phyloP scores from a whole-genome alignment of 2,329 filamentous ascomycete species.

The Epicoccum nigrum region DNA sequence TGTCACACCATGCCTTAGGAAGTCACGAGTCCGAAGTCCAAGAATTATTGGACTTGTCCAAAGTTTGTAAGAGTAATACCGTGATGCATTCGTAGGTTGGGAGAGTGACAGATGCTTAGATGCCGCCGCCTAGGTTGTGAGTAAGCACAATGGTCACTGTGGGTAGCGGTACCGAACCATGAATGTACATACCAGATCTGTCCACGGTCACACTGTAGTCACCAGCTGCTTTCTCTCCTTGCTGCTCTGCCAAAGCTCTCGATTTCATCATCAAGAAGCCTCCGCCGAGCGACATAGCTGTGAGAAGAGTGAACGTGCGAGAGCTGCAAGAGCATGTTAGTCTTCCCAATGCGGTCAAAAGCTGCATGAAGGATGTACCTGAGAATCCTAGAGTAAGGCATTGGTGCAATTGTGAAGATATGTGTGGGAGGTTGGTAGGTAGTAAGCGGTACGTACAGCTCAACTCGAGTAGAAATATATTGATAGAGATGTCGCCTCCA shows the following conservation, averaged over 20 bases:
- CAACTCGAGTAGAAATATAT: constrained; percentile 1
- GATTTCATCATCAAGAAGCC: constrained; percentile 44
- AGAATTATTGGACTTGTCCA: too few relatives aligned
- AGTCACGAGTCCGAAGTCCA: neutral
- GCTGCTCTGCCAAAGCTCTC: constrained; percentile 34
- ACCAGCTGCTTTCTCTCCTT: constrained; percentile 34
- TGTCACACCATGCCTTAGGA: neutral
- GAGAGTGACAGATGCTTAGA: neutral
- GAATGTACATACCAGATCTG: constrained; percentile 36
- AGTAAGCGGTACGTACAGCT: neutral
- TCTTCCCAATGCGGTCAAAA: constrained; percentile 11
- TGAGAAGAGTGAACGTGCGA: constrained; percentile 41
- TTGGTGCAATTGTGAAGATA: constrained; percentile 14
- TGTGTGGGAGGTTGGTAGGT: neutral
- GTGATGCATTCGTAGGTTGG: neutral
- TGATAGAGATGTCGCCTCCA: constrained; percentile 7
- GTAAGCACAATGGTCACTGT: constrained; percentile 1
- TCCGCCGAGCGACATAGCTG: constrained; percentile 39
- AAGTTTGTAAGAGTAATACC: too few relatives aligned
- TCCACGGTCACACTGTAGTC: constrained; percentile 47
- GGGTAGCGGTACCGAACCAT: neutral
- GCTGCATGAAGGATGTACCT: constrained; percentile 31
- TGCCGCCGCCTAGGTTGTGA: constrained; percentile 5
- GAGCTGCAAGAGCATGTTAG: constrained; percentile 33
- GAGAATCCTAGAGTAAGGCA: constrained; percentile 40